These are phyloP conservation scores for Quercus berberidifolia DNA, from an alignment of 306 rosid genomes.

Conservation along the genomic window DNA sequence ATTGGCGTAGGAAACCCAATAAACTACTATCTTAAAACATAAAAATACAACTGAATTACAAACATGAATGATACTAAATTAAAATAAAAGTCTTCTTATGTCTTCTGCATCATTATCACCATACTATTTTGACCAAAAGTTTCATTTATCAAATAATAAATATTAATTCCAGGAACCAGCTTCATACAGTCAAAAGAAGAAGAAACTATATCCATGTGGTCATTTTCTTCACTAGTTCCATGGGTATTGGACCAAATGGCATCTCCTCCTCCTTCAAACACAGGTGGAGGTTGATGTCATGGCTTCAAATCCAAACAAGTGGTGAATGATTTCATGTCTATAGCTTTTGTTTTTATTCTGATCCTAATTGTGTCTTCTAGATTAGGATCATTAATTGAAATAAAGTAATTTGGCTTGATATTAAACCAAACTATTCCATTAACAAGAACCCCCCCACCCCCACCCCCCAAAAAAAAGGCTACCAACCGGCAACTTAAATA, in stretches of 20 bases:
- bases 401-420: too few species aligned
- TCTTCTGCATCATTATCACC: neutral
- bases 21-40: too few species aligned
- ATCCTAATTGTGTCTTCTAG: too few species aligned
- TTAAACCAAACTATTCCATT: too few species aligned
- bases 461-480: too few species aligned
- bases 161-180: neutral
- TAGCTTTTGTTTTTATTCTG: too few species aligned
- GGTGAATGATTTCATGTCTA: neutral
- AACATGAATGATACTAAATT: too few species aligned
- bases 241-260: neutral
- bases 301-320: neutral
- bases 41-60: too few species aligned
- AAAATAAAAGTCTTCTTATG: too few species aligned
- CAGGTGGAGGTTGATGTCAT: neutral
- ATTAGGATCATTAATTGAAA: too few species aligned
- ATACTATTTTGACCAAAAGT: neutral
- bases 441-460: too few species aligned
- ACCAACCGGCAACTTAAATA: neutral
- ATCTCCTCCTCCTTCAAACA: neutral
- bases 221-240: neutral
- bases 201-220: neutral
- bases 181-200: neutral
- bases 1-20: too few species aligned
- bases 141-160: neutral